A percentile compares a stretch with the other conserved stretches of the same genome.
phyloP scores from a whole-genome alignment of 2,329 filamentous ascomycete genomes.

The Remersonia thermophila region DNA sequence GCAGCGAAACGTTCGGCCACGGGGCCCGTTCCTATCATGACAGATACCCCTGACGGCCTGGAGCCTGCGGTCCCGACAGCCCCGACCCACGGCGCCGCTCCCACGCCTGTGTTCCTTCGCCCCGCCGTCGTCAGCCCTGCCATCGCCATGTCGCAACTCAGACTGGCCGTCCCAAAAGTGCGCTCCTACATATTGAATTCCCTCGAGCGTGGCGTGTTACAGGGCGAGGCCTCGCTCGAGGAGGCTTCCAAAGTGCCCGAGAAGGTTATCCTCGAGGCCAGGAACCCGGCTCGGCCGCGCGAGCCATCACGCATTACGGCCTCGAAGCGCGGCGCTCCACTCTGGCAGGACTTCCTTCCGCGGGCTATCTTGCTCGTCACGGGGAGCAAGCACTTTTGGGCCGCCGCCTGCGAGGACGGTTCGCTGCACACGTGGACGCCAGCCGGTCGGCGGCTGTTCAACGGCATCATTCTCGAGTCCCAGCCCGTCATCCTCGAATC shows the following conservation, averaged over 20 bases:
- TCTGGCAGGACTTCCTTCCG: conserved; percentile 94
- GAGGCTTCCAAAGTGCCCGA: conserved; percentile 52
- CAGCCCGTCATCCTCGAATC: conserved; percentile 92
- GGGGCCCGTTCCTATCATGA: conserved; percentile 61
- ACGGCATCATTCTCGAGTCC: conserved; percentile 75
- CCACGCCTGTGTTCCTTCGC: conserved; percentile 71
- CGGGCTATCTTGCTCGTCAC: conserved; percentile 79
- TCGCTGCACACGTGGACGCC: conserved; percentile 86
- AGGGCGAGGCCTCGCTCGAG: conserved; percentile 40
- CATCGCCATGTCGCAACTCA: conserved; percentile 68
- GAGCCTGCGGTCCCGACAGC: conserved; percentile 59
- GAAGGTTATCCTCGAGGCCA: conserved; percentile 74
- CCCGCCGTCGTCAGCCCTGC: conserved; percentile 78
- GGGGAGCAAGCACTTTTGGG: conserved; percentile 84
- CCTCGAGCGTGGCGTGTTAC: conserved; percentile 53
- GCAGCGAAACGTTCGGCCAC: conserved; percentile 40
- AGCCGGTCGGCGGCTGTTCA: conserved; percentile 73
- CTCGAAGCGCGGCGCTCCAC: conserved; percentile 61
- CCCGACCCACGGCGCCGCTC: conserved; percentile 46
- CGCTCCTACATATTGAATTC: conserved; percentile 72
- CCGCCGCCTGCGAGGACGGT: conserved; percentile 85
- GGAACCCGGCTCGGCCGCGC: conserved; percentile 63
- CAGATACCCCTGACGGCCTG: conserved; percentile 65
- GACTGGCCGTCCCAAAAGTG: conserved; percentile 79
- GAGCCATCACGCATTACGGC: conserved; percentile 79